Percentiles rank a stretch among this genome's conserved stretches.
phyloP scores from a whole-genome alignment of 78 protist species.

The Cavenderia fasciculata region DNA sequence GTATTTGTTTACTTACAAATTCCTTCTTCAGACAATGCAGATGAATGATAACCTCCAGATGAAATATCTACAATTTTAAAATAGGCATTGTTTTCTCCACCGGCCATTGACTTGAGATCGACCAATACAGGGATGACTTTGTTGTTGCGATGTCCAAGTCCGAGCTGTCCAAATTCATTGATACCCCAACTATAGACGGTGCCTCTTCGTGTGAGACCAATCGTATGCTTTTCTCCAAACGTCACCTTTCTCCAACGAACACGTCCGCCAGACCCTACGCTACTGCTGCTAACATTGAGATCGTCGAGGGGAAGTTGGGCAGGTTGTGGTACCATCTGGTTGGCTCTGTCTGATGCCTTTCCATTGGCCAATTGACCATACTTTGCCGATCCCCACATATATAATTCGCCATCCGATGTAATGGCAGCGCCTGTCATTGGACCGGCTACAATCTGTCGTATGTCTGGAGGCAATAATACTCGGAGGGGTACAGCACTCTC shows the following conservation, averaged over 20 bases:
- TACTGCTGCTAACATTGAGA: background rate
- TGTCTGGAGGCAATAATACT: background rate
- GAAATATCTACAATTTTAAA: conserved; percentile 12
- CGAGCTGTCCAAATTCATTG: conserved; percentile 48
- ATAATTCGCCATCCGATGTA: conserved; percentile 34
- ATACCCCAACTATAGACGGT: conserved; percentile 50
- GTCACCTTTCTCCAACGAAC: conserved; percentile 22
- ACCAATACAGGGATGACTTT: conserved; percentile 34
- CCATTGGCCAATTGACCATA: conserved; percentile 74
- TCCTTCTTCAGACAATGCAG: conserved; percentile 37
- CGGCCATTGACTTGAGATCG: background rate
- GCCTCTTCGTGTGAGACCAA: conserved; percentile 39
- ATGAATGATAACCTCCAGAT: conserved; percentile 34
- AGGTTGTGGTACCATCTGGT: conserved; percentile 6
- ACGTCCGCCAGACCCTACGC: background rate
- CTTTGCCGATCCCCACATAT: conserved; percentile 33
- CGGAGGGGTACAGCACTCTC: conserved; percentile 65
- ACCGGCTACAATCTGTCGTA: conserved; percentile 26
- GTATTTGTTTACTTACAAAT: no score
- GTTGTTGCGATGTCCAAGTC: conserved; percentile 36
- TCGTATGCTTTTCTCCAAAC: conserved; percentile 48
- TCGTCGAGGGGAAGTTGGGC: conserved; percentile 5
- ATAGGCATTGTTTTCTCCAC: background rate
- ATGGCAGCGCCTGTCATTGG: conserved; percentile 43
- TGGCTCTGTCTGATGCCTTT: background rate